phyloP scores from a whole-genome alignment of 352 stramenopile species.

The Pythium scleroteichum region DNA sequence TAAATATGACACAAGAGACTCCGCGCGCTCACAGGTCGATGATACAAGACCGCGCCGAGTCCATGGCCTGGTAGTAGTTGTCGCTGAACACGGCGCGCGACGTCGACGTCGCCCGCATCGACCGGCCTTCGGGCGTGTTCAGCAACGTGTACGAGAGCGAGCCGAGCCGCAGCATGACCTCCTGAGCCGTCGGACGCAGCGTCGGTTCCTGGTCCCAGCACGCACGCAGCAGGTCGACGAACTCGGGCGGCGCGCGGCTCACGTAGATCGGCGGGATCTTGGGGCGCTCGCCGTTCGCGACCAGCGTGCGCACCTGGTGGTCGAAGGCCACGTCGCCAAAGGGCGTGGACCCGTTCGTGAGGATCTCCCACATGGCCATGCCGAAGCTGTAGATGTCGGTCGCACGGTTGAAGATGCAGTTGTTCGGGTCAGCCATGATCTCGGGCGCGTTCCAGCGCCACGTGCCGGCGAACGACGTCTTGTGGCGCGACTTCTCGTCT shows the following conservation, averaged over 20 bases:
- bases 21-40: conserved; percentile 24
- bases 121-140: conserved; percentile 38
- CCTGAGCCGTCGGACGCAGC: conserved; percentile 50
- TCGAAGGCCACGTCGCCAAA: conserved; percentile 71
- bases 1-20: conserved; percentile 9
- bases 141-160: conserved; percentile 60
- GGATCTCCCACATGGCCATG: conserved; percentile 66
- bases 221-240: conserved; percentile 59
- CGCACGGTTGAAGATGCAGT: conserved; percentile 67
- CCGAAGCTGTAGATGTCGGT: conserved; percentile 83
- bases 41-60: conserved; percentile 58
- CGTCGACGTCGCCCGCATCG: conserved; percentile 28
- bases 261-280: conserved; percentile 48
- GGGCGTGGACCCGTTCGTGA: conserved; percentile 62
- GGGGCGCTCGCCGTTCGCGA: conserved; percentile 56
- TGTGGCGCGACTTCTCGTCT: conserved; percentile 32
- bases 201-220: conserved; percentile 68
- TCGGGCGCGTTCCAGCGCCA: conserved; percentile 79
- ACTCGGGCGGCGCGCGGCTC: conserved; percentile 51
- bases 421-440: conserved; percentile 68
- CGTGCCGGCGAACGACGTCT: conserved; percentile 67
- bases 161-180: conserved; percentile 66
- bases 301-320: conserved; percentile 62
- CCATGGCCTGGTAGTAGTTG: conserved; percentile 73
- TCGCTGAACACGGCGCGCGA: conserved; percentile 62